Evolutionary conservation across 2,329 filamentous ascomycete species (phyloP), one percentile per base, ranked within the genome.

Genomic region (Sarocladiaceae sp.): DNA sequence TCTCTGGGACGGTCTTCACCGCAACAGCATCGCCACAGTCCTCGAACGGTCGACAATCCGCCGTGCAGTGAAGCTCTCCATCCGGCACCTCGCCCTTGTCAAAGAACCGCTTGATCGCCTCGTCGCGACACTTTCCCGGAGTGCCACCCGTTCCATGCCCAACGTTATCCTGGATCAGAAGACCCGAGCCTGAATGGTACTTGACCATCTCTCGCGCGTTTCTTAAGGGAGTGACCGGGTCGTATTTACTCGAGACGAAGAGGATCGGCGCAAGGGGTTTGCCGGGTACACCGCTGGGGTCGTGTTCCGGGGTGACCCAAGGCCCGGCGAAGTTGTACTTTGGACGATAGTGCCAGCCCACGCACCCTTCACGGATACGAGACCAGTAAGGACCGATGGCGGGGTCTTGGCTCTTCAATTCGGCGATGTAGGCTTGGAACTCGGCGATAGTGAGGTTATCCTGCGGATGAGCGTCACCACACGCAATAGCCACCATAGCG

Each of bases 161-260:
- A 6, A 62, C 52, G 17, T 52, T 54, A 29, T 69, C 62, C 36
- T 65, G 62, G 4, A 69, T 53, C 20, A 67, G 53, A 11, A 70
- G 56, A 1, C 54, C 54, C 1, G 66, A 57, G 15, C 62, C 63
- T 1, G 62, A 62, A 42, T 68, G 64, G 6, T 46, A 18, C 29
- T 40, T 49, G 6, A 62, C 56, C 58, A 64, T 66, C 28, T 50
- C 53, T 5, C 55, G 71, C 63, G 61, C 74, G 67, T 53, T 66
- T 49, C 47, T 44, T 33, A 72, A 56, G 4, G 75, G 75, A 23
- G 75, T 78, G 11, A 76, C 70, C 12, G 76, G 75, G 52, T 78
- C 75, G 6, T 70, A 64, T 5, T 64, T 55, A 51, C 70, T 72
- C 11, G 68, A 65, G 3, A 77, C 55, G 58, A 75, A 75, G 25